Percentiles rank a stretch among this genome's conserved stretches.
Evolutionary conservation across 495 filamentous ascomycete species (phyloP).

Genomic region (Lepraria neglecta): DNA sequence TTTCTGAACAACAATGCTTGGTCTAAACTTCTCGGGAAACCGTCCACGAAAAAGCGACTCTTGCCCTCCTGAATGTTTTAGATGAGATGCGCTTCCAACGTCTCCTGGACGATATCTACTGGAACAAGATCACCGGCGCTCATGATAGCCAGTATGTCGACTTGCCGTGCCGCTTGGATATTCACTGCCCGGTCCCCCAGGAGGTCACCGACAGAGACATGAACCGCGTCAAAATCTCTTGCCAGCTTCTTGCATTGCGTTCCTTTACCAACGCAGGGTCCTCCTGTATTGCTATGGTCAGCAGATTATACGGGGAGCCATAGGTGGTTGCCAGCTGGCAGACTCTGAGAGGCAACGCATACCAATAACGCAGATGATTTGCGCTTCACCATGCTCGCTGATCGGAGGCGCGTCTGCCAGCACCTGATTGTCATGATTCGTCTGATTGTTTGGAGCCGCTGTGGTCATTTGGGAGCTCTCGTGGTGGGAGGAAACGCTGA

Average conservation of each 20-base stretch:
- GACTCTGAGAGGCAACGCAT: background rate
- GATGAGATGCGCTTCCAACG: conserved; percentile 20
- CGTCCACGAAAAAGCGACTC: conserved; percentile 33
- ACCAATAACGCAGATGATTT: conserved; percentile 23
- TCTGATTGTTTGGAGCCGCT: too few relatives aligned
- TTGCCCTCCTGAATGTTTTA: conserved; percentile 20
- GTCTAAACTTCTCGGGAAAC: conserved; percentile 36
- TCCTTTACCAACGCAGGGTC: conserved; percentile 38
- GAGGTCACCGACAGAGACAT: conserved; percentile 38
- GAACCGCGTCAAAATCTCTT: conserved; percentile 10
- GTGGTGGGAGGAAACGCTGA: background rate
- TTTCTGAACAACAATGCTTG: conserved; percentile 31
- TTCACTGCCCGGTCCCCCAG: conserved; percentile 27
- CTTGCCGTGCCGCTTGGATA: background rate
- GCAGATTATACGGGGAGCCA: conserved; percentile 5
- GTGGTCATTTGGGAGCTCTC: conserved; percentile 4
- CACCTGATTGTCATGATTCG: background rate
- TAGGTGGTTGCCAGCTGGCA: too few relatives aligned
- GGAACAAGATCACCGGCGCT: conserved; percentile 29
- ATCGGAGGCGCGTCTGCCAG: background rate
- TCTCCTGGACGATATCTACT: conserved; percentile 19
- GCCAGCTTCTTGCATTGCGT: conserved; percentile 32
- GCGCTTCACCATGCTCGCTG: conserved; percentile 1
- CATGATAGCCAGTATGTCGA: conserved; percentile 25
- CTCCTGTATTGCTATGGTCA: conserved; percentile 28